A percentile compares a stretch with the other conserved stretches of the same genome.
Evolutionary conservation across 1,284 basidiomycete genomes (phyloP).

Genomic region (Trichosporon sp.): DNA sequence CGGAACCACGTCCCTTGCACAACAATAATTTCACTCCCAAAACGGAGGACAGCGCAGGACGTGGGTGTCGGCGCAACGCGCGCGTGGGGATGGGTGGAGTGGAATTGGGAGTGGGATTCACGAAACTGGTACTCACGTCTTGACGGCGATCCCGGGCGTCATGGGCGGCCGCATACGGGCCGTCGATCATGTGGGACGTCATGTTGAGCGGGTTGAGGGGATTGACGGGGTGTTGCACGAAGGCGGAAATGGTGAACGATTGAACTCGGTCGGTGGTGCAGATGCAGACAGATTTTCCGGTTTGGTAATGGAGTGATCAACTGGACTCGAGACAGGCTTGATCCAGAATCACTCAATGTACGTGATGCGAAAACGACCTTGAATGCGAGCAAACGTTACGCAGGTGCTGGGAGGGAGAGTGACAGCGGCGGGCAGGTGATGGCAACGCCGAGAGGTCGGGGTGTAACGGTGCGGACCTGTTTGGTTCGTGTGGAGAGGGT

Average conservation of each 20-base stretch:
- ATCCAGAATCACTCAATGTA: background rate
- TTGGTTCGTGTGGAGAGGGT: background rate
- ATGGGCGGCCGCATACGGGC: background rate
- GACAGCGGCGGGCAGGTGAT: background rate
- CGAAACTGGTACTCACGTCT: background rate
- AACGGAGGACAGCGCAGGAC: background rate
- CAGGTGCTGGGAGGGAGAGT: background rate
- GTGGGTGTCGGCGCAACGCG: background rate
- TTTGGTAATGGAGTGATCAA: background rate
- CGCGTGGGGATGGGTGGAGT: background rate
- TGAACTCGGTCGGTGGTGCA: background rate
- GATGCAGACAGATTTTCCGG: background rate
- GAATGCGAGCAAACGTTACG: background rate
- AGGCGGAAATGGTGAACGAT: background rate
- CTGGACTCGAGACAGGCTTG: background rate
- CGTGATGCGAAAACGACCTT: background rate
- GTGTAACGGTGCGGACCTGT: background rate
- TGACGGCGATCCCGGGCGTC: conserved; percentile 2
- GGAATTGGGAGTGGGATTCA: background rate
- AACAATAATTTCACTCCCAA: background rate
- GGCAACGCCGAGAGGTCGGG: background rate
- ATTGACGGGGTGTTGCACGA: background rate
- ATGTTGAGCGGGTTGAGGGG: background rate
- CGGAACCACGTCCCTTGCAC: background rate
- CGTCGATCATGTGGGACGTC: conserved; percentile 5